These are phyloP conservation scores for Tremellales sp. DNA, from an alignment of 1,284 basidiomycete genomes.

Conservation along the genomic window DNA sequence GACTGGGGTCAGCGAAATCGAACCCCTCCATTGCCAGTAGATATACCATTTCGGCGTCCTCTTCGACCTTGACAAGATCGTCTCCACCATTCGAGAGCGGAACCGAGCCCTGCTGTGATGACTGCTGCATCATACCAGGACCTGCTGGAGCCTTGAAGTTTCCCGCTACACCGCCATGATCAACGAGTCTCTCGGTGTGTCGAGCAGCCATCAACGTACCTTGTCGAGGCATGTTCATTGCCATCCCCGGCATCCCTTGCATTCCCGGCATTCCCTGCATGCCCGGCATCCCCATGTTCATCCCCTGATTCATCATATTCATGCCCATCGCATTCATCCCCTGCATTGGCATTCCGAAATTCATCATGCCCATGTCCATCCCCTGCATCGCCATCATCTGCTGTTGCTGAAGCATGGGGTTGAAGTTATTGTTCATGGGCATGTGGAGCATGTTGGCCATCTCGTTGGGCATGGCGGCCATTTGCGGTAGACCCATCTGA, in stretches of 20 bases:
- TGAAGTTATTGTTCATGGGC: constrained; percentile 12
- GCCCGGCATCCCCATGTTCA: constrained; percentile 19
- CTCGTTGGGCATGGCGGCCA: constrained; percentile 32
- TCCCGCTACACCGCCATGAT: too few species aligned
- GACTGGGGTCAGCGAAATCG: too few species aligned
- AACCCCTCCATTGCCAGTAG: too few species aligned
- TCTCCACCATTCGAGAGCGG: too few species aligned
- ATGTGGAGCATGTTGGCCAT: constrained; percentile 34
- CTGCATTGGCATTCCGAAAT: constrained; percentile 14
- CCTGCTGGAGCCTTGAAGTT: too few species aligned
- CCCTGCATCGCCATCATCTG: constrained; percentile 41
- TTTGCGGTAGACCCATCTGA: constrained; percentile 32
- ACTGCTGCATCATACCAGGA: too few species aligned
- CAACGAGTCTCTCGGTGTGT: too few species aligned
- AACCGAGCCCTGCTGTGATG: too few species aligned
- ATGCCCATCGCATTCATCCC: constrained; percentile 31
- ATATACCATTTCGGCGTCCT: too few species aligned
- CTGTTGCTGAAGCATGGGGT: constrained; percentile 21
- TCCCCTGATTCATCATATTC: constrained; percentile 19
- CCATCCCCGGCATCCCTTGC: constrained; percentile 15
- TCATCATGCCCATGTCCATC: constrained; percentile 43
- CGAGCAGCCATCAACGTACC: too few species aligned
- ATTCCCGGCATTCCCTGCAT: constrained; percentile 13
- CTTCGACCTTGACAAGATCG: too few species aligned
- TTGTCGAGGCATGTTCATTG: too few species aligned